phyloP scores from a whole-genome alignment of 805 yeast genomes.

The Starmerella bombi region DNA sequence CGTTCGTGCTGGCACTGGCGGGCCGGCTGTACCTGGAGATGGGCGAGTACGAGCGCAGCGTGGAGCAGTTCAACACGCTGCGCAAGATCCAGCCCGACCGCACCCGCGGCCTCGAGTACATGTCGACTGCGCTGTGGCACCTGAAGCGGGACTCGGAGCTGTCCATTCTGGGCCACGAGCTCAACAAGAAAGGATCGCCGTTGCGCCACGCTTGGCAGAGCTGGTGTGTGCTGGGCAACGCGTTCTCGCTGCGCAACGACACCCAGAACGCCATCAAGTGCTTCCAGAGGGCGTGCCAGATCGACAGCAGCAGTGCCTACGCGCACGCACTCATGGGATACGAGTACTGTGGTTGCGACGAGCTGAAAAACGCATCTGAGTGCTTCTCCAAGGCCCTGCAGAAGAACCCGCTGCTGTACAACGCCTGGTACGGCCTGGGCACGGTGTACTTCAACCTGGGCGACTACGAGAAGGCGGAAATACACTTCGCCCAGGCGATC shows the following conservation, averaged over 20 bases:
- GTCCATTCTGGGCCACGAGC: constrained; percentile 70
- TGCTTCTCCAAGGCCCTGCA: constrained; percentile 68
- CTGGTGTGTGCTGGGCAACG: constrained; percentile 86
- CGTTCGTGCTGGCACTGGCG: constrained; percentile 71
- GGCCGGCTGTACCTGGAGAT: constrained; percentile 80
- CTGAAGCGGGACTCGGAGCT: constrained; percentile 65
- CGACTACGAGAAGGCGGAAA: constrained; percentile 67
- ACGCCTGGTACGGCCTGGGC: constrained; percentile 92
- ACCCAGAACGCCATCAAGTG: constrained; percentile 83
- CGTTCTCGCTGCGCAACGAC: constrained; percentile 69
- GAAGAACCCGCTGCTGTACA: constrained; percentile 72
- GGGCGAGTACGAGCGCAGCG: constrained; percentile 70
- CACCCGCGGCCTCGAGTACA: constrained; percentile 77
- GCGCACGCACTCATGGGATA: constrained; percentile 92
- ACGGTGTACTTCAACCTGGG: constrained; percentile 85
- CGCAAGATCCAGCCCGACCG: constrained; percentile 65
- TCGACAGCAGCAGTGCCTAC: constrained; percentile 62
- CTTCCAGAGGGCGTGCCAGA: constrained; percentile 61
- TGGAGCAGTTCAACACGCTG: constrained; percentile 45
- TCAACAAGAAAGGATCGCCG: constrained; percentile 37
- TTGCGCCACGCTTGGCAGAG: constrained; percentile 61
- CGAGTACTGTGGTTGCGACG: constrained; percentile 76
- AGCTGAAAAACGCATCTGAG: constrained; percentile 76
- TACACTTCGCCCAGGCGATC: constrained; percentile 75
- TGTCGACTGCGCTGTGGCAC: constrained; percentile 88